Percentiles rank a stretch among this genome's conserved stretches.
Evolutionary conservation across 768 basidiomycete species (phyloP).

Genomic region (Pisolithus orientalis): DNA sequence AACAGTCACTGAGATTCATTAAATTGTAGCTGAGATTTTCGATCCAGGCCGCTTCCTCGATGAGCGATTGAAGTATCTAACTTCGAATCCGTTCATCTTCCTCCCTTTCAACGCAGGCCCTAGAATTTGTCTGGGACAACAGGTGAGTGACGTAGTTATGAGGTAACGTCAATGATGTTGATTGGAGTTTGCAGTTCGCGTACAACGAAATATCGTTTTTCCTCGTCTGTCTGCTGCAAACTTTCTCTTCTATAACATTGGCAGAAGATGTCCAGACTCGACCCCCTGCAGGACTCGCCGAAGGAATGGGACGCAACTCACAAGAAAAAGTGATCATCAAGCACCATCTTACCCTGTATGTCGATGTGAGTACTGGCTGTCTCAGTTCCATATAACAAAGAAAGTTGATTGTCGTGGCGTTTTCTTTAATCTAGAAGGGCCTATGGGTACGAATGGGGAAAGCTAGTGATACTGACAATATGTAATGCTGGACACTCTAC

Average conservation of each 20-base stretch:
- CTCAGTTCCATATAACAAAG: no score
- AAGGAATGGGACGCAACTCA: slow-evolving; percentile 28
- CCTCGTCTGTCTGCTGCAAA: slow-evolving; percentile 53
- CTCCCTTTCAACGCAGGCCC: slow-evolving; percentile 37
- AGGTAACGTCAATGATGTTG: not conserved
- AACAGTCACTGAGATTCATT: not conserved
- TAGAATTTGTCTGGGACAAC: slow-evolving; percentile 33
- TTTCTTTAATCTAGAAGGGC: no score
- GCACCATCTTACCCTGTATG: slow-evolving; percentile 50
- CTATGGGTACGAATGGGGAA: no score
- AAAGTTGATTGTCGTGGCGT: no score
- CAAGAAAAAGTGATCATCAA: slow-evolving; percentile 42
- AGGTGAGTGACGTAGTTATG: slow-evolving; percentile 14
- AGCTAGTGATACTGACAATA: no score
- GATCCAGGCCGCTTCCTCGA: slow-evolving; percentile 69
- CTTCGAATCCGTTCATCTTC: slow-evolving; percentile 48
- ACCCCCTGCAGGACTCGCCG: slow-evolving; percentile 42
- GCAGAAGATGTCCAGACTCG: slow-evolving; percentile 39
- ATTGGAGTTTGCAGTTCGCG: slow-evolving; percentile 41
- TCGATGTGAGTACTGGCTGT: slow-evolving; percentile 28
- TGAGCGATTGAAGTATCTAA: slow-evolving; percentile 50
- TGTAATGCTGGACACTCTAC: slow-evolving; percentile 7
- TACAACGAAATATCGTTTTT: slow-evolving; percentile 63
- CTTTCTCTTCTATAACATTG: slow-evolving; percentile 41
- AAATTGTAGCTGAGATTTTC: slow-evolving; percentile 40